Percentiles rank a stretch among this genome's conserved stretches.
These are phyloP conservation scores for Lachnellula subtilissima DNA, from an alignment of 2,329 filamentous ascomycete genomes.

Conservation along the genomic window DNA sequence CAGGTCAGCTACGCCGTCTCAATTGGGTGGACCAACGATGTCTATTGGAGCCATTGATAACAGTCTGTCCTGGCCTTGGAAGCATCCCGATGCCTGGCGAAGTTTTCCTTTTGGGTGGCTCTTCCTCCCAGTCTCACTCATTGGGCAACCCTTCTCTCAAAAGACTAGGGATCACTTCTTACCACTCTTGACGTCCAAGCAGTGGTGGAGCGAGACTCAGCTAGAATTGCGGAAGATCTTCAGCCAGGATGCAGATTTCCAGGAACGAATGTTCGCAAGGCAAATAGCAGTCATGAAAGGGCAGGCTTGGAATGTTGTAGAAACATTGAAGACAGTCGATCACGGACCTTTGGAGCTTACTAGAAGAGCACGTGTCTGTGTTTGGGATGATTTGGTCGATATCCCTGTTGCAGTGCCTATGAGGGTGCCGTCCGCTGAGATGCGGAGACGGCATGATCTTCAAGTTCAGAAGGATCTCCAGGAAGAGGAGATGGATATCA, in stretches of 20 bases:
- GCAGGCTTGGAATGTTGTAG: constrained; percentile 98
- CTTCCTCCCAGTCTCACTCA: constrained; percentile 92
- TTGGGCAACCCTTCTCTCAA: constrained; percentile 92
- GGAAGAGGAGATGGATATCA: constrained; percentile 93
- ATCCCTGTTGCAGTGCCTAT: constrained; percentile 92
- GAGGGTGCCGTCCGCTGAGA: constrained; percentile 77
- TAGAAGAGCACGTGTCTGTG: constrained; percentile 81
- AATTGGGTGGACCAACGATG: constrained; percentile 44
- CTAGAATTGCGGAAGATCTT: constrained; percentile 81
- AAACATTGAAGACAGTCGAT: constrained; percentile 87
- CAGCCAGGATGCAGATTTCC: constrained; percentile 88
- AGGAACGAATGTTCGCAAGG: constrained; percentile 97
- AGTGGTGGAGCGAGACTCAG: constrained; percentile 97
- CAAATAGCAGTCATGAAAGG: constrained; percentile 99
- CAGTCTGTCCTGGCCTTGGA: constrained; percentile 87
- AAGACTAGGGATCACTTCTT: constrained; percentile 92
- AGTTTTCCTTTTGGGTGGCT: constrained; percentile 98
- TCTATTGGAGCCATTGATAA: constrained; percentile 94
- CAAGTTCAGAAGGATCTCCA: constrained; percentile 40
- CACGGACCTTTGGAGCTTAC: constrained; percentile 93
- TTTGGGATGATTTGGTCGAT: constrained; percentile 97
- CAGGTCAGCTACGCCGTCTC: constrained; percentile 36
- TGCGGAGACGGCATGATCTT: constrained; percentile 59
- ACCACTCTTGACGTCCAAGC: constrained; percentile 87
- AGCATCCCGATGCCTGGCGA: constrained; percentile 64